Conservation (phyloP, 2,329 filamentous ascomycete genomes). For the Colletotrichum destructivum region DNA sequence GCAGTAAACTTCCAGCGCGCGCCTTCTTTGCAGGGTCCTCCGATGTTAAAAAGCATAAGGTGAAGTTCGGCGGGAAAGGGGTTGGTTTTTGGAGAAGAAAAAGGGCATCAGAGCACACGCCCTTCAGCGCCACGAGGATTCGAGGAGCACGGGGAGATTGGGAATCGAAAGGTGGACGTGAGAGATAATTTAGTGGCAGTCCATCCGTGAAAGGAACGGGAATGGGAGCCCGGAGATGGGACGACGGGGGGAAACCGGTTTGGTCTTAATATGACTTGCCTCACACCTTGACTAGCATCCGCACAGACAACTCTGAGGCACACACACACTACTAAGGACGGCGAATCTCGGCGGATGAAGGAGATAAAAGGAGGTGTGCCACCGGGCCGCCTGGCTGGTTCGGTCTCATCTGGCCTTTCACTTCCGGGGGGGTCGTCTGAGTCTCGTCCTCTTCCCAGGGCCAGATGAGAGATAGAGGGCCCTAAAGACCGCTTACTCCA, state of each 20-base stretch:
- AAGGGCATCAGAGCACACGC: neutral
- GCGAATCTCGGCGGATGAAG: constrained; percentile 14
- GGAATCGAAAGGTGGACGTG: neutral
- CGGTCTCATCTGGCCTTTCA: constrained; percentile 2
- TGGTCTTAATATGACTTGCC: constrained; percentile 32
- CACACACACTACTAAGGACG: neutral
- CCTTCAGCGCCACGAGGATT: constrained; percentile 18
- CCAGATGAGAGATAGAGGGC: neutral
- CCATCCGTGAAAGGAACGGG: neutral
- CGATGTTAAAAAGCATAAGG: constrained; percentile 26
- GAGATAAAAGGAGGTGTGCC: constrained; percentile 1
- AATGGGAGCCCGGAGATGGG: constrained; percentile 13
- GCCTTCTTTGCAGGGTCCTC: constrained; percentile 25
- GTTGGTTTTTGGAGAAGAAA: too few species aligned
- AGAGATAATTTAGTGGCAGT: neutral
- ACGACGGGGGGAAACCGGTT: constrained; percentile 29
- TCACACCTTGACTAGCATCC: constrained; percentile 12
- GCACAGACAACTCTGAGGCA: constrained; percentile 27
- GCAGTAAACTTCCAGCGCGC: neutral
- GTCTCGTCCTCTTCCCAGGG: neutral
- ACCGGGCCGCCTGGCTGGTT: constrained; percentile 6
- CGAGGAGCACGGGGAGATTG: constrained; percentile 3
- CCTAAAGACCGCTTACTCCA: neutral
- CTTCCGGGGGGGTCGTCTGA: neutral
- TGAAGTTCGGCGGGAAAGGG: neutral